Conservation (phyloP, 176 grass and related monocot species). For the Metroxylon sagu region DNA sequence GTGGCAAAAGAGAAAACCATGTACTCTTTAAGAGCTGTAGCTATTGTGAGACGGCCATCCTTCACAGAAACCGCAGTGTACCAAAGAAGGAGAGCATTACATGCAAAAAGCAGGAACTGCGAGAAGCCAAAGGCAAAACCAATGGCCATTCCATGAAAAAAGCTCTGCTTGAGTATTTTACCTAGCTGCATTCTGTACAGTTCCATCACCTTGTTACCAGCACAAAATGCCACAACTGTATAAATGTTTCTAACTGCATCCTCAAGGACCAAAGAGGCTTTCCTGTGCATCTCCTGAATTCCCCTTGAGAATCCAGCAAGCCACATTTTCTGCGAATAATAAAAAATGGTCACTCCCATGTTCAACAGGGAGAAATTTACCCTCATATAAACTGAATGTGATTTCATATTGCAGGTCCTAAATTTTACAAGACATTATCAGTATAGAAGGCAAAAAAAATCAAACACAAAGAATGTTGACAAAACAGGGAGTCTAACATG, state of each 20-base stretch:
- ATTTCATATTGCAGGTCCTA: no score
- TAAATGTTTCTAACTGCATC: constrained; percentile 99
- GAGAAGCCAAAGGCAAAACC: constrained; percentile 94
- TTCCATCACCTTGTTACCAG: constrained; percentile 96
- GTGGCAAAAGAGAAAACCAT: constrained; percentile 94
- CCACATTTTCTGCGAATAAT: constrained; percentile 78
- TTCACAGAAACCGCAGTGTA: constrained; percentile 86
- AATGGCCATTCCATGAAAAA: constrained; percentile 79
- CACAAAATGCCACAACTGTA: constrained; percentile 96
- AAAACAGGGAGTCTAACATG: no score
- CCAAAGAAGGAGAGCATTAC: constrained; percentile 95
- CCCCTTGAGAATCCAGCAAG: constrained; percentile 98
- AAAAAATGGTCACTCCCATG: constrained; percentile 15
- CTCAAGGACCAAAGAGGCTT: constrained; percentile 96
- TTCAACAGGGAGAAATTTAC: constrained; percentile 4
- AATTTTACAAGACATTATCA: background rate
- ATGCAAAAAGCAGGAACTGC: constrained; percentile 97
- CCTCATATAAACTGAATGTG: no score
- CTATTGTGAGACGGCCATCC: constrained; percentile 44
- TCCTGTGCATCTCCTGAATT: constrained; percentile 99
- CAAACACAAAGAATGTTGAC: background rate
- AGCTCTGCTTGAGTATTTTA: constrained; percentile 83
- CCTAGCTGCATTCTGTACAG: constrained; percentile 82
- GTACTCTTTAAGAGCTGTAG: constrained; percentile 90
- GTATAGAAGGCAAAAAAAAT: background rate